Percentiles rank a stretch among this genome's conserved stretches.
These are phyloP conservation scores for Phytophthora ramorum DNA, from an alignment of 352 stramenopile species.

Conservation along the genomic window DNA sequence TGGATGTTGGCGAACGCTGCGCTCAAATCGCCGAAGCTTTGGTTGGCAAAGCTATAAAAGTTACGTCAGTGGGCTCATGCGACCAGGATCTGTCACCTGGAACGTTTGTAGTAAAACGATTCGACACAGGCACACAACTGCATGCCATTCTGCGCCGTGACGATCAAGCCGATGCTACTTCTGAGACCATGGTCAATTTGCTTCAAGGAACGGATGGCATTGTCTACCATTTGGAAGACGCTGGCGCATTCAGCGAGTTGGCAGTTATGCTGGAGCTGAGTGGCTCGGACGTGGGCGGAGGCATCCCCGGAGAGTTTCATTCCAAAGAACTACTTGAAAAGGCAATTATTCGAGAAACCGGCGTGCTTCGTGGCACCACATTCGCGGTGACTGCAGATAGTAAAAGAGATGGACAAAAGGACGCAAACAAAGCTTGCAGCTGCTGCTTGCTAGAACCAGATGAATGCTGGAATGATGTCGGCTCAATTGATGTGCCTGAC, in stretches of 20 bases:
- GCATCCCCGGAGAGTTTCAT: constrained; percentile 38
- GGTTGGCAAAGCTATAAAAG: constrained; percentile 37
- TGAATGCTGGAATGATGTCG: constrained; percentile 18
- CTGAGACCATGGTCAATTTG: constrained; percentile 28
- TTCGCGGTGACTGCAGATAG: neutral
- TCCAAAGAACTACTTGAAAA: constrained; percentile 50
- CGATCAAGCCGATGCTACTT: neutral
- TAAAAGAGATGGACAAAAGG: neutral
- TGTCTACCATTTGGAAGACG: constrained; percentile 35
- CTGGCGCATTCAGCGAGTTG: constrained; percentile 34
- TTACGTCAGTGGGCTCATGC: constrained; percentile 26
- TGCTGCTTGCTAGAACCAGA: constrained; percentile 36
- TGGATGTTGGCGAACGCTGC: constrained; percentile 19
- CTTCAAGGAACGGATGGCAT: constrained; percentile 29
- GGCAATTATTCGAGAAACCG: constrained; percentile 41
- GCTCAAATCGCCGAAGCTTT: constrained; percentile 36
- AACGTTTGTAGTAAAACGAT: constrained; percentile 26
- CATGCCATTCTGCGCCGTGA: constrained; percentile 18
- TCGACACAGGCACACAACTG: constrained; percentile 26
- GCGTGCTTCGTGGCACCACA: constrained; percentile 13
- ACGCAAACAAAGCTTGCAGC: constrained; percentile 19
- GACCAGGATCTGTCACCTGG: constrained; percentile 14
- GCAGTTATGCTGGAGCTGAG: constrained; percentile 41
- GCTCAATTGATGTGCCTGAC: constrained; percentile 9
- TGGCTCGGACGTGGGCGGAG: constrained; percentile 29